Evolutionary conservation across 192 early-diverging fungal species (phyloP).

Genomic region (Mycoemilia scoparia): DNA sequence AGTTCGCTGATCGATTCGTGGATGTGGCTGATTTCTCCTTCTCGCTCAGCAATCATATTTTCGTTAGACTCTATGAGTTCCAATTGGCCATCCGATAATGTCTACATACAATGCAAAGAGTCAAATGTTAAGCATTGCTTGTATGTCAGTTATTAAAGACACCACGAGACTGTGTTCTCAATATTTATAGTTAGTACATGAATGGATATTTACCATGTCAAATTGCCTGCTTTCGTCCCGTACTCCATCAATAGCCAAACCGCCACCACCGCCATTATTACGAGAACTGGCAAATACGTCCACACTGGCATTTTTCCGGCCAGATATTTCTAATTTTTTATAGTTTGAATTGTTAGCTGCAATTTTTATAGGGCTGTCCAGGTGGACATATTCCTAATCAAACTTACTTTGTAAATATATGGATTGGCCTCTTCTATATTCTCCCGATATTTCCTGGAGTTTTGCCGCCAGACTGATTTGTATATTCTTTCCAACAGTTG

Average conservation of each 20-base stretch:
- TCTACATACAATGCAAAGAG: too few species aligned
- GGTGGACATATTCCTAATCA: constrained; percentile 19
- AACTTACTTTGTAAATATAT: constrained; percentile 55
- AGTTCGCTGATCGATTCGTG: constrained; percentile 76
- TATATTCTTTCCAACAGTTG: constrained; percentile 61
- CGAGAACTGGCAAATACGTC: constrained; percentile 22
- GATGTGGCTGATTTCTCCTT: constrained; percentile 84
- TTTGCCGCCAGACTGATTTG: constrained; percentile 75
- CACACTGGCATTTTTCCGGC: constrained; percentile 22
- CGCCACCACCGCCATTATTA: constrained; percentile 3
- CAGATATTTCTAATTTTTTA: constrained; percentile 9
- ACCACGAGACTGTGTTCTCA: constrained; percentile 20
- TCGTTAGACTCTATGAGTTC: constrained; percentile 60
- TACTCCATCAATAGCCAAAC: background rate
- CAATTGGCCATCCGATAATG: constrained; percentile 74
- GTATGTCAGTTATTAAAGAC: constrained; percentile 22
- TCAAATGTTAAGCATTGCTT: too few species aligned
- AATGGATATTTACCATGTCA: too few species aligned
- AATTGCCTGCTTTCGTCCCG: too few species aligned
- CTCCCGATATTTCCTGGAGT: constrained; percentile 64
- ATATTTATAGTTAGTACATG: too few species aligned
- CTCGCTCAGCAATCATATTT: constrained; percentile 56
- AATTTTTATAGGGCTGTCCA: constrained; percentile 2
- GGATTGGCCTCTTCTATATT: constrained; percentile 79
- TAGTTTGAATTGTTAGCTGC: background rate